Base-by-base conservation (phyloP, 768 basidiomycete genomes). In the Trametes gibbosa region DNA sequence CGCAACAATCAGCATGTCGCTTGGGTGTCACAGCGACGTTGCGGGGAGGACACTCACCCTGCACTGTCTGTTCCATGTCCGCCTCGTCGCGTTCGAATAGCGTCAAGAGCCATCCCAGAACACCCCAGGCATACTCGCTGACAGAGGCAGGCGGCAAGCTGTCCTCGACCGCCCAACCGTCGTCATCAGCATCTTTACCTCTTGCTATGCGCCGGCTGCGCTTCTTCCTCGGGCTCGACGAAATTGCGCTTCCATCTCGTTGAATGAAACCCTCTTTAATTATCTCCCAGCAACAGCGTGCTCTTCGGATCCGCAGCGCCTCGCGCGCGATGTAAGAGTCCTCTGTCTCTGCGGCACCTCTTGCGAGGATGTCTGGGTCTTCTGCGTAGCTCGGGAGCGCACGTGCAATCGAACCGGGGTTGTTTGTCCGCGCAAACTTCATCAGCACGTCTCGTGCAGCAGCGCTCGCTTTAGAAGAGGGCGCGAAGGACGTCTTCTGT, bases 21-120 rank as follows among this genome's bases (percentile, higher is more conserved):
- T 19, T 43, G 59, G 23, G 42, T 24, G 32, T 51, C 39, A 54
- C 12, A 25, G 32, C 27, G 37, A 12, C 48, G 35, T 42, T 27
- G 50, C 61, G 60, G 61, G 12, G 35, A 8, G 56, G 37, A 35
- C 53, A 62, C 76, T 68, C 53, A 81, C 82, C 72, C 56, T 71
- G 67, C 50, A 75, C 75, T 57, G 71, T 69, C 16, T 63, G 62
- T 56, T 73, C 72, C 21, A 66, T 65, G 49, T 72, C 58, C 10
- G 64, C 61, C 64, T 90, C 84, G 59, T 91, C 89, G 62, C 79
- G 81, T 66, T 92, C 88, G 63, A 90, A 89, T 19, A 91, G 63
- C 21, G 73, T 68, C 12, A 92, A 53, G 0, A 91, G 63, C 86
- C 87, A 91, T 21, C 84, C 81, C n/a, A 92, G 76, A 41, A 86